Evolutionary conservation across 495 filamentous ascomycete species (phyloP).

Genomic region (Xylona heveae): DNA sequence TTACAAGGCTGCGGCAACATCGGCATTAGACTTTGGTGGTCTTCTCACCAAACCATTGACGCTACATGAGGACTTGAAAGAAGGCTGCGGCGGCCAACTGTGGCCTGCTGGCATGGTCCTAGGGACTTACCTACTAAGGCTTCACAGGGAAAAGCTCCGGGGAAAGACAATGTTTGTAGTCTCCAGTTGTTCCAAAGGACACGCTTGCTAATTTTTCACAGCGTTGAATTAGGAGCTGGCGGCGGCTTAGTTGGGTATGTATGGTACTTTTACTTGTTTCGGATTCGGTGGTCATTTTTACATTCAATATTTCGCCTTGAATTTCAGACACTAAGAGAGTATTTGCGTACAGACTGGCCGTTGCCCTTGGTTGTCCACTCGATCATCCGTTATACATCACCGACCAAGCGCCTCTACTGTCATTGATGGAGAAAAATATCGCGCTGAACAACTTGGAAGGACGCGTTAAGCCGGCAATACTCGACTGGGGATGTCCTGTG

Average conservation of each 20-base stretch:
- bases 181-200: constrained; percentile 3
- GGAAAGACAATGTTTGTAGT: constrained; percentile 52
- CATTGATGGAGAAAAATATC: constrained; percentile 70
- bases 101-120: constrained; percentile 91
- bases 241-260: constrained; percentile 60
- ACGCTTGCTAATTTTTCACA: constrained; percentile 15
- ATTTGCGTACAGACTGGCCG: constrained; percentile 26
- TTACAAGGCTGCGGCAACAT: constrained; percentile 41
- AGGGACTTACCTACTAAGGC: constrained; percentile 59
- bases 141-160: constrained; percentile 34
- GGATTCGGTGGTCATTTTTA: not conserved
- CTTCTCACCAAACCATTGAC: constrained; percentile 45
- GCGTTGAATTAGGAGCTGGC: constrained; percentile 82
- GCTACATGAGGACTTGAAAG: constrained; percentile 62
- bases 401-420: constrained; percentile 66
- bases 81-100: constrained; percentile 78
- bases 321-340: constrained; percentile 3
- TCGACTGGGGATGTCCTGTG: constrained; percentile 49
- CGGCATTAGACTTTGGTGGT: constrained; percentile 47
- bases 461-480: constrained; percentile 33
- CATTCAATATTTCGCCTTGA: constrained; percentile 2
- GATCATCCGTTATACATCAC: constrained; percentile 45
- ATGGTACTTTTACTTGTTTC: not conserved
- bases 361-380: constrained; percentile 34
- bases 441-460: constrained; percentile 47